phyloP scores from a whole-genome alignment of 2,329 filamentous ascomycete genomes.

The Trichophaea hybrida region DNA sequence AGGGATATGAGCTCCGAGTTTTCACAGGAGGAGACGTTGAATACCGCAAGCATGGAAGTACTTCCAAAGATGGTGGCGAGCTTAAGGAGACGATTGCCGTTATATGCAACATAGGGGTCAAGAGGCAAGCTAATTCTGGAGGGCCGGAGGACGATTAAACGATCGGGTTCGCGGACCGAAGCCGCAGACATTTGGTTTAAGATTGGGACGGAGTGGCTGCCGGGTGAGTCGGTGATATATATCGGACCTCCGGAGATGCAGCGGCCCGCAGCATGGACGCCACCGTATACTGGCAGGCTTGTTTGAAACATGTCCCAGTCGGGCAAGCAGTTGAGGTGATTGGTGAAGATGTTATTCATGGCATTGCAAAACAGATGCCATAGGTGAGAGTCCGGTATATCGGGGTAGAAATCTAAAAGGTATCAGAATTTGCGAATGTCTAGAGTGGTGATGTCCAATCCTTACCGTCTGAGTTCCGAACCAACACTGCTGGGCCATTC shows the following conservation, averaged over 20 bases:
- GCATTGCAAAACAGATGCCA: conserved; percentile 97
- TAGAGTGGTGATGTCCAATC: not conserved
- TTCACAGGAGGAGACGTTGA: conserved; percentile 51
- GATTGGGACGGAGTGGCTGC: conserved; percentile 59
- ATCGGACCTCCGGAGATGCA: conserved; percentile 85
- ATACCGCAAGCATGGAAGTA: conserved; percentile 39
- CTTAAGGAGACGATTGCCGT: conserved; percentile 59
- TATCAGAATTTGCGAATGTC: not conserved
- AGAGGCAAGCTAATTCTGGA: conserved; percentile 58
- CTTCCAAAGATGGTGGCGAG: conserved; percentile 62
- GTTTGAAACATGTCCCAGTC: conserved; percentile 61
- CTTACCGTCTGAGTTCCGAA: conserved; percentile 10
- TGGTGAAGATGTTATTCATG: conserved; percentile 68
- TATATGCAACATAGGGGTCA: conserved; percentile 60
- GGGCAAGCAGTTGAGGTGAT: conserved; percentile 72
- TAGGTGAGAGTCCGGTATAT: conserved; percentile 62
- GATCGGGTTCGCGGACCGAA: not conserved
- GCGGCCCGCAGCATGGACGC: conserved; percentile 77
- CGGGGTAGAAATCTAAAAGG: conserved; percentile 55
- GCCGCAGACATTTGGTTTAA: conserved; percentile 35
- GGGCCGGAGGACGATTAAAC: conserved; percentile 59
- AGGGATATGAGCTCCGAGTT: conserved; percentile 58
- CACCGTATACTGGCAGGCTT: conserved; percentile 54
- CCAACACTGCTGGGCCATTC: not conserved
- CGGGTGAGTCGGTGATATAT: conserved; percentile 84